A percentile compares a stretch with the other conserved stretches of the same genome.
Conservation (phyloP, 305 asterid species). For the Coffea humblotiana region DNA sequence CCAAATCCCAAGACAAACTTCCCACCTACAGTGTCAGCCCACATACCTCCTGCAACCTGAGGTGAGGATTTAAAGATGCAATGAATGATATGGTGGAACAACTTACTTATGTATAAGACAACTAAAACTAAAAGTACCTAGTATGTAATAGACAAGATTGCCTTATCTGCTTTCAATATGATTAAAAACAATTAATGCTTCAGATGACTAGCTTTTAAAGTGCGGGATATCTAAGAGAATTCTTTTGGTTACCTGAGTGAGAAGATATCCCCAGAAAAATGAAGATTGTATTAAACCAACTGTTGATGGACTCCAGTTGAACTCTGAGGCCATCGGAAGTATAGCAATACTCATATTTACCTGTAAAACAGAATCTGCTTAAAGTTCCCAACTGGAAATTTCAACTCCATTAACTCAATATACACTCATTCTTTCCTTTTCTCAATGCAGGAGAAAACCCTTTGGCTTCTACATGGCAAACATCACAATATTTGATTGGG, state of each 20-base stretch:
- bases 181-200: background rate
- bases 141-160: background rate
- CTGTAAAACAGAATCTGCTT: constrained; percentile 41
- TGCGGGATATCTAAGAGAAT: background rate
- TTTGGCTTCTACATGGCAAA: background rate
- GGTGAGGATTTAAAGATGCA: constrained; percentile 16
- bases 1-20: constrained; percentile 81
- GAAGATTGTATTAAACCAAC: constrained; percentile 84
- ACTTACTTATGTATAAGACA: background rate
- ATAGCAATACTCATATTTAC: constrained; percentile 94
- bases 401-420: background rate
- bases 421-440: background rate
- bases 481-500: background rate
- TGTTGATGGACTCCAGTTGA: constrained; percentile 72
- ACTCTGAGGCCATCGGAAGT: constrained; percentile 85
- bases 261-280: constrained; percentile 91
- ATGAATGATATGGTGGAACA: background rate
- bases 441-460: background rate
- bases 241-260: constrained; percentile 62
- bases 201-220: background rate
- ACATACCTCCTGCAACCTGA: constrained; percentile 92
- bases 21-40: constrained; percentile 96
- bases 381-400: constrained; percentile 24
- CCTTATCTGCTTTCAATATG: background rate
- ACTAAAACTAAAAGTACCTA: background rate